Conservation (phyloP, 2,329 filamentous ascomycete species). For the Polytolypa hystricis region DNA sequence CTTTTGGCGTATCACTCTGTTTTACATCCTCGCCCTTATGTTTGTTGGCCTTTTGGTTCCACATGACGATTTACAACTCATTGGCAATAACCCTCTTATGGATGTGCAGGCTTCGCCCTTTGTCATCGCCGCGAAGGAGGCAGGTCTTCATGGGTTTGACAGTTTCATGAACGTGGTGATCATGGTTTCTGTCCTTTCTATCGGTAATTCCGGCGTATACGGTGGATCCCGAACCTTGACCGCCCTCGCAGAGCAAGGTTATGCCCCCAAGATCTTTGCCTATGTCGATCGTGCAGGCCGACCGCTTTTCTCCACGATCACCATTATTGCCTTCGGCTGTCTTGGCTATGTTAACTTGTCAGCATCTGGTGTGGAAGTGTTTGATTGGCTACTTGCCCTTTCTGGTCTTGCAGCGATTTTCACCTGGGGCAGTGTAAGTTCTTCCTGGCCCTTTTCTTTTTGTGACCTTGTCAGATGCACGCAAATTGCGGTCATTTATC, state of each 20-base stretch:
- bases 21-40: slow-evolving; percentile 38
- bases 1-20: slow-evolving; percentile 41
- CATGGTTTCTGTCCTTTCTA: slow-evolving; percentile 48
- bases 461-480: neutral
- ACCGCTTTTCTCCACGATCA: slow-evolving; percentile 31
- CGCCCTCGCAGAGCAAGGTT: slow-evolving; percentile 38
- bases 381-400: slow-evolving; percentile 54
- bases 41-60: slow-evolving; percentile 37
- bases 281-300: slow-evolving; percentile 38
- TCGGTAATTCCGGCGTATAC: slow-evolving; percentile 49
- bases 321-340: slow-evolving; percentile 30
- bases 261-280: slow-evolving; percentile 34
- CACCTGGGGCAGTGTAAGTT: slow-evolving; percentile 45
- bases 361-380: slow-evolving; percentile 41
- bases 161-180: slow-evolving; percentile 59
- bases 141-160: slow-evolving; percentile 49
- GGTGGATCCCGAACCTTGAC: slow-evolving; percentile 48
- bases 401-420: slow-evolving; percentile 54
- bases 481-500: slow-evolving; percentile 1
- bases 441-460: neutral
- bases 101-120: slow-evolving; percentile 49
- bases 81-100: slow-evolving; percentile 26
- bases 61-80: slow-evolving; percentile 28
- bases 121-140: slow-evolving; percentile 53
- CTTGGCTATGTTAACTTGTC: slow-evolving; percentile 32